Percentiles rank a stretch among this genome's conserved stretches.
Evolutionary conservation across 2,329 filamentous ascomycete genomes (phyloP).

Genomic region (Gaeumannomyces tritici): DNA sequence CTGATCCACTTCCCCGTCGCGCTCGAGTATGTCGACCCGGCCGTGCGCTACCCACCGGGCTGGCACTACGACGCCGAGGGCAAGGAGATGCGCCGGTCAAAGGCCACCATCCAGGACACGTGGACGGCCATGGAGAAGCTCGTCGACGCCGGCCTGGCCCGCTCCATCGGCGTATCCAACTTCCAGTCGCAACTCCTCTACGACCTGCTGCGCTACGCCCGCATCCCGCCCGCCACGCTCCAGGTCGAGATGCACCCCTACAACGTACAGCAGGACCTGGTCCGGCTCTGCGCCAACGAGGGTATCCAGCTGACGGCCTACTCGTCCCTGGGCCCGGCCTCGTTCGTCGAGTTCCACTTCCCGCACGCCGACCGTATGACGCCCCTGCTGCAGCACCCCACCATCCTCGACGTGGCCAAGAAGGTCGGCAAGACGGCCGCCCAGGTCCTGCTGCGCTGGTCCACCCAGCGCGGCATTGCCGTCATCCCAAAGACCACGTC

Average conservation of each 20-base stretch:
- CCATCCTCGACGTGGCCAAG: conserved; percentile 54
- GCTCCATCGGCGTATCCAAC: conserved; percentile 74
- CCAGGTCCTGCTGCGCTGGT: conserved; percentile 79
- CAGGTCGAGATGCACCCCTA: conserved; percentile 91
- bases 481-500: conserved; percentile 66
- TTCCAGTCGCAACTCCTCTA: conserved; percentile 71
- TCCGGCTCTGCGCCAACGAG: conserved; percentile 60
- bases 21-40: conserved; percentile 75
- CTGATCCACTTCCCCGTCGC: conserved; percentile 84
- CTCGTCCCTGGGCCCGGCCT: conserved; percentile 72
- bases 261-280: conserved; percentile 63
- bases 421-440: conserved; percentile 66
- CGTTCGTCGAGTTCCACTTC: conserved; percentile 70
- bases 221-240: conserved; percentile 63
- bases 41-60: conserved; percentile 68
- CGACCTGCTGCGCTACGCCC: conserved; percentile 70
- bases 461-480: conserved; percentile 70
- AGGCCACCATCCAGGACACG: conserved; percentile 68
- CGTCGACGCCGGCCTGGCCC: conserved; percentile 57
- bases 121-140: conserved; percentile 74
- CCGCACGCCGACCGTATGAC: conserved; percentile 54
- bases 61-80: conserved; percentile 64
- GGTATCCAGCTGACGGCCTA: conserved; percentile 72
- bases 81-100: conserved; percentile 52
- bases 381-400: conserved; percentile 60